These are phyloP conservation scores for Epichloe baconii DNA, from an alignment of 2,329 filamentous ascomycete species.

Conservation along the genomic window DNA sequence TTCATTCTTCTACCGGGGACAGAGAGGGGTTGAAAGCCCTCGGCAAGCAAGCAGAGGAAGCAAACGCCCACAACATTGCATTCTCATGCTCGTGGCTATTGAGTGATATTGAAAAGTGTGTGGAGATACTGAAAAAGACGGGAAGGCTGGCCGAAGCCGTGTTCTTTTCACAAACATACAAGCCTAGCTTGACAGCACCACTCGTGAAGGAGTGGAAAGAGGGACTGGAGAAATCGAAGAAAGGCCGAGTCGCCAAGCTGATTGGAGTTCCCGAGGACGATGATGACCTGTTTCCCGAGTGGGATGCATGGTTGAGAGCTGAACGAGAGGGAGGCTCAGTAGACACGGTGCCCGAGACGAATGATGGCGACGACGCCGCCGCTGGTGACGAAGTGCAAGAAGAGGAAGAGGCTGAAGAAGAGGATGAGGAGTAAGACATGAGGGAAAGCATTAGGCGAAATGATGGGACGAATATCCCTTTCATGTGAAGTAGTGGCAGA, in stretches of 20 bases:
- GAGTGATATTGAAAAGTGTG: constrained; percentile 68
- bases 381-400: constrained; percentile 7
- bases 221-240: constrained; percentile 69
- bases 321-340: constrained; percentile 55
- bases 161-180: constrained; percentile 90
- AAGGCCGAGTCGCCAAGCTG: constrained; percentile 69
- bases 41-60: constrained; percentile 59
- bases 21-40: constrained; percentile 59
- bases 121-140: constrained; percentile 67
- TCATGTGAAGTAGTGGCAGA: neutral
- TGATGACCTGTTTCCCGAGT: constrained; percentile 87
- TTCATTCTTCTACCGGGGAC: constrained; percentile 79
- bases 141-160: constrained; percentile 74
- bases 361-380: constrained; percentile 4
- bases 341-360: neutral
- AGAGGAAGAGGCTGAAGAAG: constrained; percentile 12
- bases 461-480: constrained; percentile 1
- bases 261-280: constrained; percentile 73
- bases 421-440: constrained; percentile 13
- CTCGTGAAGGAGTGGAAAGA: constrained; percentile 73
- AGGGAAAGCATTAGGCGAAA: constrained; percentile 8
- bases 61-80: constrained; percentile 79
- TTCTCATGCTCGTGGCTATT: constrained; percentile 86
- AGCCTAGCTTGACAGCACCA: constrained; percentile 58
- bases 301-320: constrained; percentile 77